Percentiles rank a stretch among this genome's conserved stretches.
These are phyloP conservation scores for grape (Vitis vinifera) DNA, from an alignment of 164 flowering plant genomes.

Conservation along the genomic window DNA sequence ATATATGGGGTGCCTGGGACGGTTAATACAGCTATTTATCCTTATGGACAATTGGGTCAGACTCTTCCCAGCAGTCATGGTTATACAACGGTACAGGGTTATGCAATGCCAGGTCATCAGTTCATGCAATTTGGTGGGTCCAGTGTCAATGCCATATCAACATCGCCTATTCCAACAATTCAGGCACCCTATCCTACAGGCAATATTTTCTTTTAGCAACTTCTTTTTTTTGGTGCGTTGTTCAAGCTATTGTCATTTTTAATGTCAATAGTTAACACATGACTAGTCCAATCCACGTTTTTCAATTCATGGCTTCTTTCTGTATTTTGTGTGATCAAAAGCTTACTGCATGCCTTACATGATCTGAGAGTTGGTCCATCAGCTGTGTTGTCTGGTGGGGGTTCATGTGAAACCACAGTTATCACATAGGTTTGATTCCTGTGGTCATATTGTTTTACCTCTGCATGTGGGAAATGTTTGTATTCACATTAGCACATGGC, in stretches of 20 bases:
- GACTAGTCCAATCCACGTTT: not conserved
- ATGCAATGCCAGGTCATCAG: constrained; percentile 83
- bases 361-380: no score
- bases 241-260: not conserved
- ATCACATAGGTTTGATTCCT: no score
- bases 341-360: no score
- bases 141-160: constrained; percentile 62
- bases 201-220: constrained; percentile 12
- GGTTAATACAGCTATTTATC: constrained; percentile 61
- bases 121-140: constrained; percentile 72
- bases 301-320: not conserved
- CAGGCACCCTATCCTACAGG: constrained; percentile 83
- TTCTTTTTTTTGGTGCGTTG: not conserved
- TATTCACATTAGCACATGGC: no score
- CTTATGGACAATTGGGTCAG: constrained; percentile 74
- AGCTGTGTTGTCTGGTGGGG: no score
- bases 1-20: constrained; percentile 83
- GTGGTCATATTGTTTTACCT: no score
- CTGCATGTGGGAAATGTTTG: no score
- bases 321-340: not conserved
- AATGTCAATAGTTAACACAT: not conserved
- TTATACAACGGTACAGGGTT: constrained; percentile 71
- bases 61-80: constrained; percentile 65
- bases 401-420: no score
- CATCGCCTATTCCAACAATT: constrained; percentile 64